Evolutionary conservation across 2,329 filamentous ascomycete species (phyloP).

Genomic region (Chrysoporthe puriensis): DNA sequence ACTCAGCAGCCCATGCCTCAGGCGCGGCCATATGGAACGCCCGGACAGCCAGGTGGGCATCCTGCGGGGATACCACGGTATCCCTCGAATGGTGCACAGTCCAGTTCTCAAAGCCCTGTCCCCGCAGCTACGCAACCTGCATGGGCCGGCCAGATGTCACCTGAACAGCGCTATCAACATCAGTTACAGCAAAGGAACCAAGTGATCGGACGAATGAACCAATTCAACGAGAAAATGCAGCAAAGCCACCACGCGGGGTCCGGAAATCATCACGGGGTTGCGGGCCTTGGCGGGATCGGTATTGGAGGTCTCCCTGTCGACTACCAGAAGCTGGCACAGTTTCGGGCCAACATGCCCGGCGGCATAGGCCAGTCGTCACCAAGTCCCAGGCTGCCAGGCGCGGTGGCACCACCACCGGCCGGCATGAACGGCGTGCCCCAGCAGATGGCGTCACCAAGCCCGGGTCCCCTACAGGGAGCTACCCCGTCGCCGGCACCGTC

Average conservation of each 20-base stretch:
- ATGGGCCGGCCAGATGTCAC: constrained; percentile 26
- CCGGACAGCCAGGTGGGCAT: constrained; percentile 25
- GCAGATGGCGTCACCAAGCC: constrained; percentile 28
- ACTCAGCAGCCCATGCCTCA: constrained; percentile 33
- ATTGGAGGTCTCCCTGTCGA: constrained; percentile 40
- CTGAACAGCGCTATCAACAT: constrained; percentile 38
- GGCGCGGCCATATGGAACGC: constrained; percentile 24
- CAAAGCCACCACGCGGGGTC: constrained; percentile 42
- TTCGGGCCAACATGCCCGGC: constrained; percentile 43
- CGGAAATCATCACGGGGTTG: constrained; percentile 51
- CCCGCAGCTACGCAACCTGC: constrained; percentile 10
- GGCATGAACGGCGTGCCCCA: constrained; percentile 30
- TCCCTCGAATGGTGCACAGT: constrained; percentile 26
- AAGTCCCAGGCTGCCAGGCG: constrained; percentile 35
- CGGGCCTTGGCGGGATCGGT: constrained; percentile 44
- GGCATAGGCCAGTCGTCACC: constrained; percentile 42
- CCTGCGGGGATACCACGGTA: constrained; percentile 24
- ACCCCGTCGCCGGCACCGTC: constrained; percentile 39
- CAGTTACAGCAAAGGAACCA: constrained; percentile 20
- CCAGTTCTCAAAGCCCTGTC: constrained; percentile 19
- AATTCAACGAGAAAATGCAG: constrained; percentile 31
- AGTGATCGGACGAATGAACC: constrained; percentile 20
- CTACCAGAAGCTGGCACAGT: constrained; percentile 40
- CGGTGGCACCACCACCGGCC: constrained; percentile 19
- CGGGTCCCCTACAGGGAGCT: constrained; percentile 30